Percentiles rank a stretch among this genome's conserved stretches.
Conservation (phyloP, 129 eudicot species). For the Artemisia annua region DNA sequence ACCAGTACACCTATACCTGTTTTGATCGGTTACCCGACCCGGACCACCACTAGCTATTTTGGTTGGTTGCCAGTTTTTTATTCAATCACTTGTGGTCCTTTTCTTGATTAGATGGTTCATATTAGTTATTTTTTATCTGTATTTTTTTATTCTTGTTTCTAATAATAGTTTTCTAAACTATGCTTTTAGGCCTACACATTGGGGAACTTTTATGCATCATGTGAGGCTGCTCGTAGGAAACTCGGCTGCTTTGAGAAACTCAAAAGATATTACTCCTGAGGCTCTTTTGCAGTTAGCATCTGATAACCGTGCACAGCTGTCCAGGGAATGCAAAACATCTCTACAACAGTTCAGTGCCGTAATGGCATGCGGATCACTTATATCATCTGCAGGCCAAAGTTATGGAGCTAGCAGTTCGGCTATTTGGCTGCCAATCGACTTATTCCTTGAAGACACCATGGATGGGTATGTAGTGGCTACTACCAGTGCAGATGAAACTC, state of each 20-base stretch:
- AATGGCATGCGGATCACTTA: constrained; percentile 66
- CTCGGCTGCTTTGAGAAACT: constrained; percentile 62
- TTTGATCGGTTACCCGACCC: neutral
- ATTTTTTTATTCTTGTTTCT: constrained; percentile 19
- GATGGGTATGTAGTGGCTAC: constrained; percentile 71
- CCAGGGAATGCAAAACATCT: constrained; percentile 55
- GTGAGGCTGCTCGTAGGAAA: constrained; percentile 59
- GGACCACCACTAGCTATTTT: neutral
- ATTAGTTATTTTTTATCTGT: constrained; percentile 14
- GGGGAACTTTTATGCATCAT: constrained; percentile 63
- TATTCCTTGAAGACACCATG: constrained; percentile 89
- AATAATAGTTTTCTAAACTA: constrained; percentile 23
- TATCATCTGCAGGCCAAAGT: constrained; percentile 64
- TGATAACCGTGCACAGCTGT: constrained; percentile 44
- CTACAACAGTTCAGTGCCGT: constrained; percentile 72
- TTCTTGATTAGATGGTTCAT: neutral
- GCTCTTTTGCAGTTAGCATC: constrained; percentile 72
- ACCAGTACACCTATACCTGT: neutral
- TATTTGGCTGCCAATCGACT: constrained; percentile 85
- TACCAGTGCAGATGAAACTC: constrained; percentile 90
- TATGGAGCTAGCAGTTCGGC: constrained; percentile 63
- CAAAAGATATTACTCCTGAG: constrained; percentile 65
- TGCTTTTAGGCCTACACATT: constrained; percentile 59
- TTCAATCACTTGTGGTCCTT: neutral
- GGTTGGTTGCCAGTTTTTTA: neutral